These are phyloP conservation scores for Monascus ruber DNA, from an alignment of 2,329 filamentous ascomycete genomes.

Conservation along the genomic window DNA sequence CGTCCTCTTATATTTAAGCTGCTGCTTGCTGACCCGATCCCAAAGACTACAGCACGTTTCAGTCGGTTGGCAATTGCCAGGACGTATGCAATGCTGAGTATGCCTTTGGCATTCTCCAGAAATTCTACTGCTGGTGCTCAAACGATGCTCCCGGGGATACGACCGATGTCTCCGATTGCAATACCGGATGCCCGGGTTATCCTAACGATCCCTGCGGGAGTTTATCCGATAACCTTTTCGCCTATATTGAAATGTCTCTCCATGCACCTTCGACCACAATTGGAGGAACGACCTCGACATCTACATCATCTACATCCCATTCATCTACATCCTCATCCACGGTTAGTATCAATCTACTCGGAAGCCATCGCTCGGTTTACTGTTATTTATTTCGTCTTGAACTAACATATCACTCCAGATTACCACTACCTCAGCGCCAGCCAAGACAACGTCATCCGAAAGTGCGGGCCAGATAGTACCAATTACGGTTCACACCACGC, in stretches of 20 bases:
- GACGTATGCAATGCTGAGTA: slow-evolving; percentile 28
- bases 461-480: slow-evolving; percentile 8
- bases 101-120: slow-evolving; percentile 36
- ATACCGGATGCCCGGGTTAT: slow-evolving; percentile 35
- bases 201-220: slow-evolving; percentile 36
- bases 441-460: not conserved
- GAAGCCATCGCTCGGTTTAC: no score
- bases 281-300: not conserved
- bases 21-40: slow-evolving; percentile 3
- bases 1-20: not conserved
- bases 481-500: slow-evolving; percentile 5
- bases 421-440: not conserved
- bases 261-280: slow-evolving; percentile 22
- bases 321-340: not conserved
- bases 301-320: not conserved
- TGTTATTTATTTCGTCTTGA: not conserved
- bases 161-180: slow-evolving; percentile 25
- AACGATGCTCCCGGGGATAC: slow-evolving; percentile 32
- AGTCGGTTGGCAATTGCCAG: slow-evolving; percentile 36
- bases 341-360: not conserved
- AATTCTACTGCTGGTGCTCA: slow-evolving; percentile 39
- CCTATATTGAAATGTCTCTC: slow-evolving; percentile 29
- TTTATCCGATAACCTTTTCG: slow-evolving; percentile 27
- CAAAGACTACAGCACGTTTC: slow-evolving; percentile 28
- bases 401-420: not conserved